phyloP scores from a whole-genome alignment of 2,329 filamentous ascomycete species.

The Sclerotinia trifoliorum region DNA sequence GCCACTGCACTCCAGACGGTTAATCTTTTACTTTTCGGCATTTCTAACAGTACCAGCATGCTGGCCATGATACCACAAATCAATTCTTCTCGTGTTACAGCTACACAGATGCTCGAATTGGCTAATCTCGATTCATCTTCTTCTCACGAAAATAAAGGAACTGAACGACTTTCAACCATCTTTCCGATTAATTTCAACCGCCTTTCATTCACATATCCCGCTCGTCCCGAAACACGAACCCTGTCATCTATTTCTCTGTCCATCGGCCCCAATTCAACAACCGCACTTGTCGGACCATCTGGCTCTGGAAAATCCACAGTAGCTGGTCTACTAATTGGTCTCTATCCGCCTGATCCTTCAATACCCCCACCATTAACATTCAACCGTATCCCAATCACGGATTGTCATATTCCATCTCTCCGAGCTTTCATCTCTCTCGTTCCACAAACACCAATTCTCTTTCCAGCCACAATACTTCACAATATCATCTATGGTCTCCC shows the following conservation, averaged over 20 bases:
- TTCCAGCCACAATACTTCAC: constrained; percentile 71
- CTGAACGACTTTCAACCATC: constrained; percentile 48
- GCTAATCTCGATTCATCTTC: constrained; percentile 53
- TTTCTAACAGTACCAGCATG: constrained; percentile 69
- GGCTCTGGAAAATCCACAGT: constrained; percentile 93
- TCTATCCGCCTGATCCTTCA: constrained; percentile 53
- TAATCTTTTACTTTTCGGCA: constrained; percentile 79
- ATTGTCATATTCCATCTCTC: constrained; percentile 59
- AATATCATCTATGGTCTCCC: constrained; percentile 82
- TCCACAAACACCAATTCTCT: constrained; percentile 70
- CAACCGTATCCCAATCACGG: constrained; percentile 53
- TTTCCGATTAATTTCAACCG: constrained; percentile 54
- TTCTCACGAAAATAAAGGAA: constrained; percentile 41
- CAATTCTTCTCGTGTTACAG: constrained; percentile 69
- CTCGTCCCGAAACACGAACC: constrained; percentile 51
- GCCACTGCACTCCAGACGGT: constrained; percentile 69
- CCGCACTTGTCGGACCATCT: constrained; percentile 78
- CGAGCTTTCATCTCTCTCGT: constrained; percentile 65
- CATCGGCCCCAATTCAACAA: constrained; percentile 62
- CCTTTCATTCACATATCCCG: constrained; percentile 71
- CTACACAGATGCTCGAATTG: constrained; percentile 69
- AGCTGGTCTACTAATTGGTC: constrained; percentile 67
- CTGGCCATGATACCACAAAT: constrained; percentile 79
- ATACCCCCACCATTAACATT: constrained; percentile 45
- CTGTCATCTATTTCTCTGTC: constrained; percentile 65